phyloP scores from a whole-genome alignment of 2,329 filamentous ascomycete genomes.

The Scedosporium apiospermum region DNA sequence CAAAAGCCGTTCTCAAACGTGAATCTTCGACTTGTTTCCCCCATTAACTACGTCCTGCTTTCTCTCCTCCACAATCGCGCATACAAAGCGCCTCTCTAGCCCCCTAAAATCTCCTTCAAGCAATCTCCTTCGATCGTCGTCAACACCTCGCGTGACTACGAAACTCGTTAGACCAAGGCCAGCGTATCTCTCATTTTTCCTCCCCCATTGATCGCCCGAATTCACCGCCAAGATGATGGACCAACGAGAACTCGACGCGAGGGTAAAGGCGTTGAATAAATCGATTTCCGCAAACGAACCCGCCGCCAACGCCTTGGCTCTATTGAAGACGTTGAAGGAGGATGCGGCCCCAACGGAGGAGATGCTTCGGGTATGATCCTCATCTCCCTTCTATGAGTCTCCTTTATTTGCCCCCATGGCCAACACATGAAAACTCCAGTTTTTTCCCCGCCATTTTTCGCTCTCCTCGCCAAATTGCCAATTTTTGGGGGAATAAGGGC shows the following conservation, averaged over 20 bases:
- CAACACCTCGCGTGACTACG: background rate
- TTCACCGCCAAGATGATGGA: constrained; percentile 47
- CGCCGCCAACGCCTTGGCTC: constrained; percentile 56
- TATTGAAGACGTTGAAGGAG: constrained; percentile 71
- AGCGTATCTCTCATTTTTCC: background rate
- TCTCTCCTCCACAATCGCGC: no score
- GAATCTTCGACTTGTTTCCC: no score
- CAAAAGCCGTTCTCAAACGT: no score
- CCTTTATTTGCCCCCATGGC: no score
- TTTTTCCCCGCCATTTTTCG: background rate
- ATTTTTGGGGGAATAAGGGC: no score
- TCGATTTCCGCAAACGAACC: constrained; percentile 68
- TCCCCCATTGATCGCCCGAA: background rate
- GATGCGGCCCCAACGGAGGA: constrained; percentile 81
- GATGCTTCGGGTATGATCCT: constrained; percentile 59
- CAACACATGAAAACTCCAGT: background rate
- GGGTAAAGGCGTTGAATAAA: constrained; percentile 72
- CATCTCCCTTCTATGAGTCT: background rate
- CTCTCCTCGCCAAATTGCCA: no score
- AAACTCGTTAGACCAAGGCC: background rate
- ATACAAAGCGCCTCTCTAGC: no score
- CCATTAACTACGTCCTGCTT: no score
- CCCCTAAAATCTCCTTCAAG: background rate
- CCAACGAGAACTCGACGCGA: constrained; percentile 68
- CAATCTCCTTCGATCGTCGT: background rate